Percentiles rank a stretch among this genome's conserved stretches.
phyloP scores from a whole-genome alignment of 1,284 basidiomycete species.

The Sporisorium exsertum region DNA sequence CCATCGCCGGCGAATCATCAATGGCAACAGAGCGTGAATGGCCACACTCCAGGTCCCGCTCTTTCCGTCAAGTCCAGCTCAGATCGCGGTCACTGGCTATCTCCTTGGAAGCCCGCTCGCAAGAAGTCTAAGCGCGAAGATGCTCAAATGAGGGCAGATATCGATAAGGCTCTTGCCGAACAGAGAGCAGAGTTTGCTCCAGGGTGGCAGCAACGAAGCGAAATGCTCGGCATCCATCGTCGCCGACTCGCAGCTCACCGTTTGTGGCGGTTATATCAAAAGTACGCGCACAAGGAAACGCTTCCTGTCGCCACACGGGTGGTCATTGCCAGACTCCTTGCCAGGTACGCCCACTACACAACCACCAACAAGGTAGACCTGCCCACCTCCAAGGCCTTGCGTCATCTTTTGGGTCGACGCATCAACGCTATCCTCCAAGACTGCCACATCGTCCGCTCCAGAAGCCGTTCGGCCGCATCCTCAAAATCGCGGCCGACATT shows the following conservation, averaged over 20 bases:
- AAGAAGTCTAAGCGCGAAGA: background rate
- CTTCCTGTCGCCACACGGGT: constrained; percentile 12
- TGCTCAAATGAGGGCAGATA: background rate
- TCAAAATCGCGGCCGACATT: background rate
- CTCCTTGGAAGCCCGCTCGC: constrained; percentile 7
- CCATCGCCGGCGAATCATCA: background rate
- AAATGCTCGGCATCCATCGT: constrained; percentile 14
- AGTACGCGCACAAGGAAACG: constrained; percentile 27
- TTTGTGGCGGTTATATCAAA: constrained; percentile 26
- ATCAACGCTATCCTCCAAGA: constrained; percentile 37
- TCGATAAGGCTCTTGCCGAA: constrained; percentile 7
- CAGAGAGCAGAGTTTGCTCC: constrained; percentile 3
- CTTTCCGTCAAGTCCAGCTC: background rate
- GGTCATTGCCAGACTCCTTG: constrained; percentile 16
- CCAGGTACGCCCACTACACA: constrained; percentile 1
- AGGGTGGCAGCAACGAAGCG: constrained; percentile 5
- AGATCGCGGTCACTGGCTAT: constrained; percentile 15
- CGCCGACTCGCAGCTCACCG: constrained; percentile 20
- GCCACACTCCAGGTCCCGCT: background rate
- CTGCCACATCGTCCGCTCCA: constrained; percentile 7
- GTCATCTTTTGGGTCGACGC: constrained; percentile 22
- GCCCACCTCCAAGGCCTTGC: constrained; percentile 21
- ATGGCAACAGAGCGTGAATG: background rate
- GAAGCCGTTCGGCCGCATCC: background rate
- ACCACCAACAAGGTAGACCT: constrained; percentile 21